Conservation (phyloP, 129 eudicot species). For the Deinandra increscens region DNA sequence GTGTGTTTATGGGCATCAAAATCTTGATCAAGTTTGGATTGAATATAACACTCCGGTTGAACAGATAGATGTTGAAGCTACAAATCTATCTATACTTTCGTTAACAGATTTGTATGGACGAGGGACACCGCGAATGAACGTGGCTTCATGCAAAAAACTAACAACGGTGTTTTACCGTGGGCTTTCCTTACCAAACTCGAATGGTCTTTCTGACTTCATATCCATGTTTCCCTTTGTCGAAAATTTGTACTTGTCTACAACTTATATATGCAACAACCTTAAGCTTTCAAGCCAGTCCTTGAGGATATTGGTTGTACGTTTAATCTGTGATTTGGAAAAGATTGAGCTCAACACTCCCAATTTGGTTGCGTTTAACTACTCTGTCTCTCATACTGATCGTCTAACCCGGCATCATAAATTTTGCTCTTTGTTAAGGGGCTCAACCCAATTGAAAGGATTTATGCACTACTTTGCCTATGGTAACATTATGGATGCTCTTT, state of each 20-base stretch:
- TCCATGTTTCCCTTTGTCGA: neutral
- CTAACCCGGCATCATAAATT: too few relatives aligned
- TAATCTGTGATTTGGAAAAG: neutral
- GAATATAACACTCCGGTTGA: neutral
- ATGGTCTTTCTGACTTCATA: neutral
- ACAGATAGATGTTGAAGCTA: neutral
- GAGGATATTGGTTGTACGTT: neutral
- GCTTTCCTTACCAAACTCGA: neutral
- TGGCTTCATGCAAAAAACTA: too few relatives aligned
- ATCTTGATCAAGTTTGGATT: neutral
- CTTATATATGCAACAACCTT: neutral
- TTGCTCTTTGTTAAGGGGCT: too few relatives aligned
- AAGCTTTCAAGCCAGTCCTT: neutral
- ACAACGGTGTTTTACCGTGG: neutral
- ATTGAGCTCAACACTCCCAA: neutral
- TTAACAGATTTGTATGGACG: neutral
- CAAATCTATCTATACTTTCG: neutral
- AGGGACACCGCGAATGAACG: neutral
- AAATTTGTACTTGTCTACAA: too few relatives aligned
- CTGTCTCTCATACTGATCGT: too few relatives aligned
- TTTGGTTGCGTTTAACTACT: neutral
- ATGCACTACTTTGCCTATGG: neutral
- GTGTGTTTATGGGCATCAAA: neutral
- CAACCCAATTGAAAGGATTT: too few relatives aligned
- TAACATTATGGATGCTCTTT: neutral